Conservation (phyloP, 805 yeast species). For the Komagataella pseudopastoris region DNA sequence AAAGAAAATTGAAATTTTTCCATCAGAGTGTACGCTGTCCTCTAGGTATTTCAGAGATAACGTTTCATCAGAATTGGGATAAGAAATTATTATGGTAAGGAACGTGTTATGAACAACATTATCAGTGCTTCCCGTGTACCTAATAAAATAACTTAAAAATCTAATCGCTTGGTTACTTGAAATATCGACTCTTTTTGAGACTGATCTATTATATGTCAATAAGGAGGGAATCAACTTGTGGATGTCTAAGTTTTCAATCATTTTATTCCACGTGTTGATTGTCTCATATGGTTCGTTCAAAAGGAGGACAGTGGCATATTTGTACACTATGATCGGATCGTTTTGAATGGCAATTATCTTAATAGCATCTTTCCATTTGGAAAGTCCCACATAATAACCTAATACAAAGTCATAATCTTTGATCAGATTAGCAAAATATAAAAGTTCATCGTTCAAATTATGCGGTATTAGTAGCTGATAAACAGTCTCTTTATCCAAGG, state of each 20-base stretch:
- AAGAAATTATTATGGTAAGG: conserved; percentile 49
- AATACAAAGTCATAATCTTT: conserved; percentile 61
- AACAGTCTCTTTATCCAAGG: conserved; percentile 52
- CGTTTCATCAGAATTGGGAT: conserved; percentile 28
- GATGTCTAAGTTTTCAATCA: conserved; percentile 37
- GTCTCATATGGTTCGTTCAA: conserved; percentile 58
- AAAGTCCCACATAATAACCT: conserved; percentile 51
- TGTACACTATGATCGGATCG: conserved; percentile 39
- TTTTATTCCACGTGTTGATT: conserved; percentile 65
- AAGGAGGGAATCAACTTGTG: conserved; percentile 64
- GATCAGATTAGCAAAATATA: conserved; percentile 54
- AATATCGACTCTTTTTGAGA: conserved; percentile 20
- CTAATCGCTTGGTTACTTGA: conserved; percentile 50
- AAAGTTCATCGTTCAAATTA: conserved; percentile 47
- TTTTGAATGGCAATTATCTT: conserved; percentile 37
- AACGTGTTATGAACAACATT: conserved; percentile 54
- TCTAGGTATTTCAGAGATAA: conserved; percentile 37
- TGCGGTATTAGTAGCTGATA: conserved; percentile 61
- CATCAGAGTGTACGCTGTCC: conserved; percentile 1
- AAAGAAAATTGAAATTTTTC: conserved; percentile 23
- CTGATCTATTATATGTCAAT: conserved; percentile 46
- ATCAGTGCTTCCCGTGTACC: conserved; percentile 27
- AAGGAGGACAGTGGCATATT: conserved; percentile 55
- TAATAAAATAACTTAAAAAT: conserved; percentile 44
- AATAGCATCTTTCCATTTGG: conserved; percentile 65